phyloP scores from a whole-genome alignment of 2,329 filamentous ascomycete genomes.

The Capronia coronata region DNA sequence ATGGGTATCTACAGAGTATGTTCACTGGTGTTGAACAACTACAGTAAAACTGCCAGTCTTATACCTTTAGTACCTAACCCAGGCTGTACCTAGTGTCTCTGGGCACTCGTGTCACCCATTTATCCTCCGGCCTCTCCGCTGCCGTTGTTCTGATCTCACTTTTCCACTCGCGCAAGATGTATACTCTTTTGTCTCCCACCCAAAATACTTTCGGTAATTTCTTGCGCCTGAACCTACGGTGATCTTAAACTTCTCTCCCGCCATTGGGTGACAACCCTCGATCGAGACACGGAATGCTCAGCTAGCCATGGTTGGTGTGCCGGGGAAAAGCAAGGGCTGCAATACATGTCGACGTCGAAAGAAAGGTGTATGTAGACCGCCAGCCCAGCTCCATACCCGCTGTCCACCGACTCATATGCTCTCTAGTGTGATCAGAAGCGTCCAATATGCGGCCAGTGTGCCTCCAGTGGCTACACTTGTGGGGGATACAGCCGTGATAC shows the following conservation, averaged over 20 bases:
- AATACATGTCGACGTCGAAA: conserved; percentile 55
- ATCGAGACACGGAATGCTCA: conserved; percentile 4
- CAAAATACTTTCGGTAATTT: conserved; percentile 5
- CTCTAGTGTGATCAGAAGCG: conserved; percentile 56
- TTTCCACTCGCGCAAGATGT: conserved; percentile 10
- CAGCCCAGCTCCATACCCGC: background rate
- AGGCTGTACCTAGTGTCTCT: too few relatives aligned
- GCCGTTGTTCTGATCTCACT: background rate
- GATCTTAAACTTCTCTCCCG: background rate
- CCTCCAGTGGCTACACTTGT: conserved; percentile 51
- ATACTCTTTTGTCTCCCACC: background rate
- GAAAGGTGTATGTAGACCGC: conserved; percentile 47
- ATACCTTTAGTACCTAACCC: too few relatives aligned
- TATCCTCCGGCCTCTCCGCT: background rate
- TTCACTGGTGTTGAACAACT: too few relatives aligned
- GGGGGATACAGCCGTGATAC: conserved; percentile 57
- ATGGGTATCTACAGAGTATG: too few relatives aligned
- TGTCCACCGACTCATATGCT: conserved; percentile 4
- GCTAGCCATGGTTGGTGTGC: conserved; percentile 52
- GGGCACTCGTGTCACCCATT: background rate
- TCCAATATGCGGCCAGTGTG: conserved; percentile 56
- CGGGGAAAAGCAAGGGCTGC: conserved; percentile 59
- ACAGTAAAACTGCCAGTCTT: too few relatives aligned
- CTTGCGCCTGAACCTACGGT: conserved; percentile 1
- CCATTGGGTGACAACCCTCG: background rate